Conservation (phyloP, 139 green algal genomes). For the Medakamo hakoo region DNA sequence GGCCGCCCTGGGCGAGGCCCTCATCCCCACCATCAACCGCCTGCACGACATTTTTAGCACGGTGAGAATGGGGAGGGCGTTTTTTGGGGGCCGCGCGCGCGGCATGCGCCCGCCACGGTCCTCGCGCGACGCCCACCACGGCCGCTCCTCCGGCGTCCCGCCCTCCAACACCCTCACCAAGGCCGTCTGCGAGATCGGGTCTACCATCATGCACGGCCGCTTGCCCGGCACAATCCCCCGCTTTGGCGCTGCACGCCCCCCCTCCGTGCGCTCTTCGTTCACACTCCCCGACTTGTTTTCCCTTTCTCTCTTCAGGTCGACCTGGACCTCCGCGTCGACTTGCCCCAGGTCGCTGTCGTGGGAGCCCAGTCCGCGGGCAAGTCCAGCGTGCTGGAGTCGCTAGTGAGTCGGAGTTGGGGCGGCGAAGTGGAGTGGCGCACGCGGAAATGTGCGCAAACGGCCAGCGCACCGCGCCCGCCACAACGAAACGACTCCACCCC, state of each 20-base stretch:
- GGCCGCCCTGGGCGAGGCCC: constrained; percentile 50
- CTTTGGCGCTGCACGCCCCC: too few species aligned
- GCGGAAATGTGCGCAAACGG: not conserved
- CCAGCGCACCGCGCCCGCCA: not conserved
- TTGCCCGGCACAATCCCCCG: too few species aligned
- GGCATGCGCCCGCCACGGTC: too few species aligned
- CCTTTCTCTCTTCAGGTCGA: constrained; percentile 53
- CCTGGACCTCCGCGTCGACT: constrained; percentile 59
- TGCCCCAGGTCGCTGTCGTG: constrained; percentile 87
- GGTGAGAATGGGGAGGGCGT: constrained; percentile 29
- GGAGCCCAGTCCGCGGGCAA: constrained; percentile 92
- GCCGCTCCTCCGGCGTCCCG: too few species aligned
- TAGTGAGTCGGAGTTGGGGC: constrained; percentile 53
- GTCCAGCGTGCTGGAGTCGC: constrained; percentile 78
- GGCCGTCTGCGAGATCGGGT: too few species aligned
- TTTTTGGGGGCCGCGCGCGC: too few species aligned
- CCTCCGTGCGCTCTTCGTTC: too few species aligned
- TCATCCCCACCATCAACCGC: constrained; percentile 81
- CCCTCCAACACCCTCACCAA: too few species aligned
- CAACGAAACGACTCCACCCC: not conserved
- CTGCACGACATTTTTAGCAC: constrained; percentile 86
- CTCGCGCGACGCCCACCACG: too few species aligned
- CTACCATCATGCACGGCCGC: too few species aligned
- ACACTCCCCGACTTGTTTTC: too few species aligned
- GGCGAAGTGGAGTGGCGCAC: too few species aligned